Evolutionary conservation across 1,139 yeast species (phyloP).

Genomic region (Petasospora rhodanensis): DNA sequence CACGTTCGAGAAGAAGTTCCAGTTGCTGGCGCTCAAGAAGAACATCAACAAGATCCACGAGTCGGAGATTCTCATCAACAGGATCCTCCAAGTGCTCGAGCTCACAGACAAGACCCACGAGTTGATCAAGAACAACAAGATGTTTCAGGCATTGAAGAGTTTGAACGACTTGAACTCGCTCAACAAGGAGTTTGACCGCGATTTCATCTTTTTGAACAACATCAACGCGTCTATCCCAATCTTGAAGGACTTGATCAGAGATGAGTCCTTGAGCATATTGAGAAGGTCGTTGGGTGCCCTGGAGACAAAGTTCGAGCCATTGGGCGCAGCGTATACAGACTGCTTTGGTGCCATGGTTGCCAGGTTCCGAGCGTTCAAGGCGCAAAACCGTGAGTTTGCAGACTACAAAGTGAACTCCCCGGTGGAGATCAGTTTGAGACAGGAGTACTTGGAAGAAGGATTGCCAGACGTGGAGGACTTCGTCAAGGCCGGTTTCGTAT

Average conservation of each 20-base stretch:
- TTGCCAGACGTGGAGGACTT: constrained; percentile 27
- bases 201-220: constrained; percentile 70
- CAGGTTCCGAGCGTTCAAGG: constrained; percentile 48
- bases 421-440: constrained; percentile 71
- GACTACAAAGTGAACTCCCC: constrained; percentile 79
- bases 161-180: constrained; percentile 68
- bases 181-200: constrained; percentile 63
- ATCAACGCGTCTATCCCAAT: constrained; percentile 75
- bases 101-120: constrained; percentile 84
- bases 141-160: constrained; percentile 82
- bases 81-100: constrained; percentile 80
- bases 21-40: constrained; percentile 51
- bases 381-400: constrained; percentile 40
- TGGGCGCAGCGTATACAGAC: constrained; percentile 57
- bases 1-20: constrained; percentile 55
- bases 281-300: constrained; percentile 65
- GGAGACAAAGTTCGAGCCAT: constrained; percentile 55
- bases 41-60: constrained; percentile 58
- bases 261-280: constrained; percentile 71
- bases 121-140: constrained; percentile 66
- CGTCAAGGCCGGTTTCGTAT: constrained; percentile 60
- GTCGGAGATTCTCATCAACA: constrained; percentile 53
- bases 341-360: constrained; percentile 37
- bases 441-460: constrained; percentile 34
- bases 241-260: constrained; percentile 68